Evolutionary conservation across 2,329 filamentous ascomycete species (phyloP), one percentile per base, ranked within the genome.

Genomic region (Ophidiomyces ophidiicola): DNA sequence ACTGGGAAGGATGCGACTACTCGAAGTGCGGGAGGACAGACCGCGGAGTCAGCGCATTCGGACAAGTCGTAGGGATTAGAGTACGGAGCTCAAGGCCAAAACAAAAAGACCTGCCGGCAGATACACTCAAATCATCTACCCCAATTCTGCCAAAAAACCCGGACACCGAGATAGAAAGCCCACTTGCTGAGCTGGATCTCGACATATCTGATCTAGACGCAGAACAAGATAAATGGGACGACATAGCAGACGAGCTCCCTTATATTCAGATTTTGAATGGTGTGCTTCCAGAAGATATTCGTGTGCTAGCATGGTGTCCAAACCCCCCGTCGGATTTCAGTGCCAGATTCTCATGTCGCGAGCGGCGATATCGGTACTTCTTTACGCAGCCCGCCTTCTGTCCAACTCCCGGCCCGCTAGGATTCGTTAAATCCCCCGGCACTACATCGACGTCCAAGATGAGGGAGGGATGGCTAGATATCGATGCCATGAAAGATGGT

Each of bases 11-110:
- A 5, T 87, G 78, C 59, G 82, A 93, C 45, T 98, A 96, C 60
- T 86, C 82, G 24, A 98, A 98, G 60, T 94, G 88, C 54, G 90
- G 90, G 1, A 72, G 90, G 46, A 98, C 90, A 12, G 90, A 98
- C 57, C 72, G 78, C 39, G 90, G 90, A 8, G 90, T 98, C 24
- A 94, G 86, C 60, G 87, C 90, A 2, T 98, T 98, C 64, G 90
- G 90, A 0, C 90, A 98, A 65, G 90, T 98, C 42, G 77, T 98
- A 53, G 82, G 78, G 0, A 64, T 98, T 28, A 68, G 80, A 40
- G 78, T 98, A 11, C 71, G 88, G 55, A 94, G 87, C 60, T 82
- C 81, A 51, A 67, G 73, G 48, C 84, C 84, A 1, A 54, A 79
- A 36, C 2, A 54, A 51, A 41, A 53, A 31, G 42, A 39, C 24